Conservation (phyloP, 2,329 filamentous ascomycete species). For the Aspergillus spinulosporus region DNA sequence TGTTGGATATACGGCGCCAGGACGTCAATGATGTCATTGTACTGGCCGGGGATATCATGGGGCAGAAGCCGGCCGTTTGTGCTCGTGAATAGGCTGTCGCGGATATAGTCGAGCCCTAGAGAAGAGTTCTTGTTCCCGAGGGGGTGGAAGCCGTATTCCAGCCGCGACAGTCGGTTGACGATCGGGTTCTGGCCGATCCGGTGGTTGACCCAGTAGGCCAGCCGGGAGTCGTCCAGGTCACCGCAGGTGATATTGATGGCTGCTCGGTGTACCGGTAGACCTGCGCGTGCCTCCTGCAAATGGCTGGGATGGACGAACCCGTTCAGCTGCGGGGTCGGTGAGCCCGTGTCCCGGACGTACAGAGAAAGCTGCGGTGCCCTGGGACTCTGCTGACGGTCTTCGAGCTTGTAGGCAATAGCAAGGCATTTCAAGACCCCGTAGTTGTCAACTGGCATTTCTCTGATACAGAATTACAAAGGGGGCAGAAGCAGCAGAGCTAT, state of each 20-base stretch:
- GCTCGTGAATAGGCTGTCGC: slow-evolving; percentile 20
- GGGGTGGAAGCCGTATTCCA: slow-evolving; percentile 18
- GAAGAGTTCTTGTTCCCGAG: background rate
- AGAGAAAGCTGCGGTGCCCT: slow-evolving; percentile 19
- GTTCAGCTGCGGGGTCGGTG: too few species aligned
- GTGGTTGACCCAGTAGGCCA: slow-evolving; percentile 22
- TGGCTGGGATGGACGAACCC: too few species aligned
- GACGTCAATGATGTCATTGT: slow-evolving; percentile 38
- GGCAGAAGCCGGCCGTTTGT: slow-evolving; percentile 21
- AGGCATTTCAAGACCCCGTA: slow-evolving; percentile 25
- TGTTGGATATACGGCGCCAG: slow-evolving; percentile 19
- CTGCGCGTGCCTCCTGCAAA: too few species aligned
- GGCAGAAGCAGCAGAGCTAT: too few species aligned
- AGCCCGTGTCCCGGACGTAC: slow-evolving; percentile 5
- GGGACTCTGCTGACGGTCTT: slow-evolving; percentile 11
- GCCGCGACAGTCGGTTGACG: slow-evolving; percentile 9
- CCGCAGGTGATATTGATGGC: slow-evolving; percentile 24
- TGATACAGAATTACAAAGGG: too few species aligned
- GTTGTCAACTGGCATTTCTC: slow-evolving; percentile 19
- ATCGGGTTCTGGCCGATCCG: slow-evolving; percentile 18
- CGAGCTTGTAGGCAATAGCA: slow-evolving; percentile 15
- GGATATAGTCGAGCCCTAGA: slow-evolving; percentile 18
- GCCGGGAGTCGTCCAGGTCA: slow-evolving; percentile 18
- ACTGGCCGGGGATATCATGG: slow-evolving; percentile 20
- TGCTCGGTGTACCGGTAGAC: slow-evolving; percentile 7